Evolutionary conservation across 1,284 basidiomycete species (phyloP), one percentile per base, ranked within the genome.

Genomic region (Microbotryomycetes sp.): DNA sequence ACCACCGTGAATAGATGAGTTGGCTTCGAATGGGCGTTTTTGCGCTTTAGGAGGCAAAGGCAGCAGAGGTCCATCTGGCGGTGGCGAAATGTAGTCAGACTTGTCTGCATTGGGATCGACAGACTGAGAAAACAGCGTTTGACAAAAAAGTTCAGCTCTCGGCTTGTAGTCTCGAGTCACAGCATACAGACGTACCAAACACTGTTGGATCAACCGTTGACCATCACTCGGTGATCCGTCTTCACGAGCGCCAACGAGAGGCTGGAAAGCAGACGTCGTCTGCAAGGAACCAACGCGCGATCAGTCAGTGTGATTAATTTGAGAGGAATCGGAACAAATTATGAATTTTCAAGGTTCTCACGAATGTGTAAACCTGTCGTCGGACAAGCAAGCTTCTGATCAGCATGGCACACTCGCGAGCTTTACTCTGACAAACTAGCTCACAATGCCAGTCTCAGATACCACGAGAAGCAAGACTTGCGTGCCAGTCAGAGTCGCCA

Each of bases 381-480:
- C 25, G 54, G 2, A 15, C n/a, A 4, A 23, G 9, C n/a, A n/a
- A 19, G 36, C 36, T 42, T 42, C 19, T 9, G 36, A 42, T 26
- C 42, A 28, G 23, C 26, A 25, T 9, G 16, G n/a, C 22, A 5
- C 16, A 32, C 25, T 23, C 6, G 29, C 2, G 25, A 3, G 6
- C 9, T 4, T 7, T n/a, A 26, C 9, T 26, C 14, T 4, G 7
- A 6, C 14, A 5, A 12, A 15, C 3, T 90, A 3, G 48, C 64
- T 47, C 55, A 97, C 94, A 58, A 98, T 85, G 6, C 96, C 96
- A 0, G 96, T 97, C 79, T 98, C 94, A 6, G 92, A 96, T 7
- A 98, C 94, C 74, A 98, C 94, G 62, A 98, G 85, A 28, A 98
- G 83, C 6, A 98, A 82, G 56, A 98, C 92, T 74, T 98, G 94